Evolutionary conservation across 768 basidiomycete genomes (phyloP).

Genomic region (Amanita pallidorosea): DNA sequence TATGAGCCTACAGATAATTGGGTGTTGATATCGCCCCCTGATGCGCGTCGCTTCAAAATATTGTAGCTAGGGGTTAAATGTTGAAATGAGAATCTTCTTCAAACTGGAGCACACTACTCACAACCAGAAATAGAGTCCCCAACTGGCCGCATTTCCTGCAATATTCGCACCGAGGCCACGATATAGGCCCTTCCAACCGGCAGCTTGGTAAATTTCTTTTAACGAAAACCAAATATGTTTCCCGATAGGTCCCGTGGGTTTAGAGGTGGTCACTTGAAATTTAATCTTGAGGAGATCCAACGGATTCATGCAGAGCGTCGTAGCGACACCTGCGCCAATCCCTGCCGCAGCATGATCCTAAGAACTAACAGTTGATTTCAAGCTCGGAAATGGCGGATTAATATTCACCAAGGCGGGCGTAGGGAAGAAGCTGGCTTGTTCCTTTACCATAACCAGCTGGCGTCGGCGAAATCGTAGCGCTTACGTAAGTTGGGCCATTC

Average conservation of each 20-base stretch:
- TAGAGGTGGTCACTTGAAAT: conserved; percentile 76
- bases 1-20: conserved; percentile 70
- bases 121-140: conserved; percentile 99
- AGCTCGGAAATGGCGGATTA: neutral
- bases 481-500: neutral
- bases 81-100: neutral
- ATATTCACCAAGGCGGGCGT: conserved; percentile 34
- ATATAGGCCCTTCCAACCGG: conserved; percentile 84
- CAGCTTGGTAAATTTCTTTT: conserved; percentile 55
- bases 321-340: conserved; percentile 84
- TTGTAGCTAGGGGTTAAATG: conserved; percentile 56
- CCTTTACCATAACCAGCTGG: conserved; percentile 24
- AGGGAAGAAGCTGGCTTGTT: conserved; percentile 41
- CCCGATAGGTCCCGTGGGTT: conserved; percentile 49
- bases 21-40: conserved; percentile 52
- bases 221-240: conserved; percentile 71
- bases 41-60: conserved; percentile 77
- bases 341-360: conserved; percentile 96
- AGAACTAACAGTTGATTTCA: neutral
- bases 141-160: conserved; percentile 90
- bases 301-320: conserved; percentile 94
- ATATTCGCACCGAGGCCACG: conserved; percentile 86
- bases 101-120: conserved; percentile 30
- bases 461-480: neutral
- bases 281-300: conserved; percentile 93